Evolutionary conservation across 1,284 basidiomycete species (phyloP).

Genomic region (Pyrrhoderma lamaoense): DNA sequence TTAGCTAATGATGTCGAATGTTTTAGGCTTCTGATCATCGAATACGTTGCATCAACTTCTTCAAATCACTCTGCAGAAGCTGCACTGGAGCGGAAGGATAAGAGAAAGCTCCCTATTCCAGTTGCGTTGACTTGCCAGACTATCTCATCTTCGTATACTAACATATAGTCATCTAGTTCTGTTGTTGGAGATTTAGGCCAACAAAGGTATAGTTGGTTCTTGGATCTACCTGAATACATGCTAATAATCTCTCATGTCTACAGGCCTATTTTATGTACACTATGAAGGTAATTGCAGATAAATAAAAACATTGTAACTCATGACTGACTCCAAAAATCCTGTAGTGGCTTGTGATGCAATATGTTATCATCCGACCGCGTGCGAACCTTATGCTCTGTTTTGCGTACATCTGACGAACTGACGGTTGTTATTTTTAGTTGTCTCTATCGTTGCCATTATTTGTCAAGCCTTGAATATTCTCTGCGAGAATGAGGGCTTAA

Average conservation of each 20-base stretch:
- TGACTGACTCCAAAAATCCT: too few species aligned
- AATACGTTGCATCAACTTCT: slow-evolving; percentile 72
- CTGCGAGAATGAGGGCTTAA: slow-evolving; percentile 56
- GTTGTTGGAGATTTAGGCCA: slow-evolving; percentile 71
- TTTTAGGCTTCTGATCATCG: slow-evolving; percentile 68
- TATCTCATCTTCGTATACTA: neutral
- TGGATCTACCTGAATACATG: neutral
- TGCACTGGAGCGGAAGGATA: slow-evolving; percentile 75
- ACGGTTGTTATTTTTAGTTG: slow-evolving; percentile 26
- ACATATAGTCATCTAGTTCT: slow-evolving; percentile 39
- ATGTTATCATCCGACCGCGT: slow-evolving; percentile 74
- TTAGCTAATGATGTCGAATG: neutral
- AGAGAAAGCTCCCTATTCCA: slow-evolving; percentile 65
- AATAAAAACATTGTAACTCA: too few species aligned
- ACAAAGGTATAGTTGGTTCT: slow-evolving; percentile 75
- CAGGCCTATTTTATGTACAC: slow-evolving; percentile 85
- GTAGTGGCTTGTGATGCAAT: slow-evolving; percentile 78
- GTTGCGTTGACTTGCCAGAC: slow-evolving; percentile 32
- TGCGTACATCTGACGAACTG: neutral
- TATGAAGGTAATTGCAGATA: slow-evolving; percentile 51
- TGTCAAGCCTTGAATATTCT: slow-evolving; percentile 61
- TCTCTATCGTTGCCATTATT: slow-evolving; percentile 70
- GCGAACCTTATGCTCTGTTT: slow-evolving; percentile 18
- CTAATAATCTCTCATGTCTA: neutral
- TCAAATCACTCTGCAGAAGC: slow-evolving; percentile 50